A percentile compares a stretch with the other conserved stretches of the same genome.
These are phyloP conservation scores for thale cress (Arabidopsis thaliana) DNA, from an alignment of 345 rosid species.

Conservation along the genomic window DNA sequence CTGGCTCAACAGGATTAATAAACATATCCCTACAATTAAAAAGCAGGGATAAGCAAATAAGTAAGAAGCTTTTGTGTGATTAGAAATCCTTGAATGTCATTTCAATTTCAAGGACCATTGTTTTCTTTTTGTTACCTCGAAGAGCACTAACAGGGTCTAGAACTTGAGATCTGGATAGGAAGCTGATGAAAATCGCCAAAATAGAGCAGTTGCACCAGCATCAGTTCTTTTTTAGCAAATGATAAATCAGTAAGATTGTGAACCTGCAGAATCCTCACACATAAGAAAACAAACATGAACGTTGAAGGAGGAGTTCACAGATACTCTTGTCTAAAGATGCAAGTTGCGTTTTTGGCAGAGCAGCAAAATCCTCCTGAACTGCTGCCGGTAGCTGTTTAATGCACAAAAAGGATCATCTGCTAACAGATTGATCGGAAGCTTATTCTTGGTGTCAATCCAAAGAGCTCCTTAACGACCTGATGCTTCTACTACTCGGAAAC, in stretches of 20 bases:
- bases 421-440: slow-evolving; percentile 10
- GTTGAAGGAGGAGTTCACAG: slow-evolving; percentile 11
- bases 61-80: slow-evolving; percentile 1
- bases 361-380: not conserved
- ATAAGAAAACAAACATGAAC: slow-evolving; percentile 17
- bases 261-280: slow-evolving; percentile 49
- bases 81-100: slow-evolving; percentile 50
- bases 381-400: not conserved
- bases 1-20: slow-evolving; percentile 58
- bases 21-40: slow-evolving; percentile 59
- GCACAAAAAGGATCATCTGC: slow-evolving; percentile 5
- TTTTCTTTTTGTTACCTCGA: slow-evolving; percentile 42
- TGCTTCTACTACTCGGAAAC: not conserved
- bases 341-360: slow-evolving; percentile 1
- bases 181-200: slow-evolving; percentile 83
- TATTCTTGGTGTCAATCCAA: not conserved
- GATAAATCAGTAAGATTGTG: slow-evolving; percentile 55
- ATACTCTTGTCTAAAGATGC: slow-evolving; percentile 18
- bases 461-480: not conserved
- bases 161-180: slow-evolving; percentile 75
- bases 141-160: slow-evolving; percentile 45
- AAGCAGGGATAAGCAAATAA: slow-evolving; percentile 13
- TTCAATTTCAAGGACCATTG: slow-evolving; percentile 46
- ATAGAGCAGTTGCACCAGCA: slow-evolving; percentile 67
- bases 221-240: slow-evolving; percentile 62